Base-by-base conservation (phyloP, 352 stramenopile species). In the Aphanomyces astaci region DNA sequence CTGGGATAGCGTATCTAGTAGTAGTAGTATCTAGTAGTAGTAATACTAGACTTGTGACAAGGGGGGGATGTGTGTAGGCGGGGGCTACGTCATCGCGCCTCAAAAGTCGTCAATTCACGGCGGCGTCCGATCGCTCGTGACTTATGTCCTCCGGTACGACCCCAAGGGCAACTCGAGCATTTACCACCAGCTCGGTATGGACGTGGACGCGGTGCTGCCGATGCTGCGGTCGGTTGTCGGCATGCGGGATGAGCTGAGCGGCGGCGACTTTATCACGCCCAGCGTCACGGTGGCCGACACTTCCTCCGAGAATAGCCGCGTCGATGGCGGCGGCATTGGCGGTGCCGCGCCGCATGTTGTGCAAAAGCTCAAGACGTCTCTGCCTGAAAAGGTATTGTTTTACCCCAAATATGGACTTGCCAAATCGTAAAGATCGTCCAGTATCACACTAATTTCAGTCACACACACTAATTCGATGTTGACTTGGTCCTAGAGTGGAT, bases 141-240 rank as follows among this genome's bases (percentile, higher is more conserved):
- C 82, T 2, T 92, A 92, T 55, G 87, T 89, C 25, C 70, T 95
- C 40, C 84, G 87, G 3, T 94, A 92, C 71, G 87, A 95, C 60
- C 77, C 87, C 7, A 76, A 78, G 5, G 87, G 87, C 39, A 92
- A 86, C 82, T 91, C 85, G 28, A 77, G 78, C 9, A 85, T 93
- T 49, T 95, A 94, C 72, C 82, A 92, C 36, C 85, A 93, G 66
- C 81, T 95, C n/a, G 87, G 87, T 25, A 94, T 94, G 87, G 87
- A 92, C 63, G 84, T 95, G 31, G 87, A 95, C 64, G 59, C 92
- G 22, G 84, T 87, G 15, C 82, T 95, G 74, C 87, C 87, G 9
- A 92, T 93, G 84, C 79, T 95, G 31, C 84, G 87, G 28, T 87
- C 80, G 51, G 82, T 95, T 15, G 79, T 94, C 11, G 87, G 87